Evolutionary conservation across 768 basidiomycete genomes (phyloP).

Genomic region (Lactifluus pinguis): DNA sequence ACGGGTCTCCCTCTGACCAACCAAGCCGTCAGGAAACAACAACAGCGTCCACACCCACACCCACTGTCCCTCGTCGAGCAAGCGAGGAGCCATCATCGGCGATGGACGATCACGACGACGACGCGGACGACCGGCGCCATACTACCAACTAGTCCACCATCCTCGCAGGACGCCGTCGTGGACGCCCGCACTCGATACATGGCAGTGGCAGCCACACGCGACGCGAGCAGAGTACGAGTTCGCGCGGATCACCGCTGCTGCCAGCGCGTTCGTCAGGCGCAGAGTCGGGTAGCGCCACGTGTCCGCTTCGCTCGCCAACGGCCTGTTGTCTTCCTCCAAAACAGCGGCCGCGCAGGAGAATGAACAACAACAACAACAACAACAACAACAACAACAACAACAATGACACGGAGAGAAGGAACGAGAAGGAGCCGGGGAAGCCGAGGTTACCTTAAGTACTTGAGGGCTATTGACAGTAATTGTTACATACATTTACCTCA

Average conservation of each 20-base stretch:
- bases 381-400: too few relatives aligned
- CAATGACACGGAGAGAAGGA: too few relatives aligned
- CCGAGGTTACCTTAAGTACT: too few relatives aligned
- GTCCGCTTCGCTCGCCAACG: not conserved
- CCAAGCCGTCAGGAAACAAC: not conserved
- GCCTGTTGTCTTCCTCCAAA: not conserved
- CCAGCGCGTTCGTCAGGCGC: not conserved
- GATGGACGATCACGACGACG: not conserved
- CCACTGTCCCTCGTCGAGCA: not conserved
- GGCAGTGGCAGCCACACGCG: slow-evolving; percentile 4
- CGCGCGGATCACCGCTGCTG: not conserved
- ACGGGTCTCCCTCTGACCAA: not conserved
- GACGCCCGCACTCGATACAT: slow-evolving; percentile 12
- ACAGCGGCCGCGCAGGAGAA: slow-evolving; percentile 5
- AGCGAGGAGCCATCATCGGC: not conserved
- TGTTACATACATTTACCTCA: too few relatives aligned
- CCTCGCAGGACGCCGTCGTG: not conserved
- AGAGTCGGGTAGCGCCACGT: not conserved
- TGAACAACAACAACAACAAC: too few relatives aligned
- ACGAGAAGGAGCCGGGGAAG: slow-evolving; percentile 36
- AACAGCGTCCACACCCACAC: too few relatives aligned
- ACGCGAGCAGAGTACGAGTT: not conserved
- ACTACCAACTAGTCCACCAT: not conserved
- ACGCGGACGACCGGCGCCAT: not conserved
- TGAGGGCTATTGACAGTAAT: too few relatives aligned